Evolutionary conservation across 2,329 filamentous ascomycete genomes (phyloP), one percentile per base, ranked within the genome.

Genomic region (Pyricularia pennisetigena): DNA sequence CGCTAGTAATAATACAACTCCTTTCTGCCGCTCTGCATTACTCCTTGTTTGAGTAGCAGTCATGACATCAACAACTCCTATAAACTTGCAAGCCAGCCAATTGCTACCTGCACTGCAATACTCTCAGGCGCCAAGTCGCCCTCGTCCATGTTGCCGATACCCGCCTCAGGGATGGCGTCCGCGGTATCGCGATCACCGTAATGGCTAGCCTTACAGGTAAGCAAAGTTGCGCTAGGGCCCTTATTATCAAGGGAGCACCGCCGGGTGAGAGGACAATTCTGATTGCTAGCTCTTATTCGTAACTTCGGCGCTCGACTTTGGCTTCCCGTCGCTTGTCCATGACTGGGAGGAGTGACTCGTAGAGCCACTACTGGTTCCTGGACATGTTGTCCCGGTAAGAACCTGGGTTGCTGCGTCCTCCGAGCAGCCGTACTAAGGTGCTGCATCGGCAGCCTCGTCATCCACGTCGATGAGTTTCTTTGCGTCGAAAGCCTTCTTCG

Each of bases 401-500:
- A 63, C 59, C 59, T 26, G 6, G 20, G 59, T 29, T 63, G 59
- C 59, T 29, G 14, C 28, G 24, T 63, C 6, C 7, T 9, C 63
- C 24, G 28, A 23, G 29, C 29, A 65, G 65, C 54, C 65, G 62
- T 32, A 20, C 65, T 67, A 67, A 32, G 65, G 26, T 9, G 65
- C 29, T n/a, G 65, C 65, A 59, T 62, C 49, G 23, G 49, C 49
- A 61, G 14, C 54, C n/a, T 28, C 14, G 9, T 72, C 74, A 67
- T 79, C 78, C 12, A 78, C 75, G 70, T 80, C 78, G 65, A 81
- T 76, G 24, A 80, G 74, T 69, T 74, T 74, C 70, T 78, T 81
- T 23, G 73, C 76, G 68, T 78, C 75, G 74, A 76, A 82, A 14
- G 81, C 81, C 79, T 84, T 86, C 79, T 85, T 86, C 14, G 86